Conservation (phyloP, 257 asterid species). For the Scutellaria galericulata region DNA sequence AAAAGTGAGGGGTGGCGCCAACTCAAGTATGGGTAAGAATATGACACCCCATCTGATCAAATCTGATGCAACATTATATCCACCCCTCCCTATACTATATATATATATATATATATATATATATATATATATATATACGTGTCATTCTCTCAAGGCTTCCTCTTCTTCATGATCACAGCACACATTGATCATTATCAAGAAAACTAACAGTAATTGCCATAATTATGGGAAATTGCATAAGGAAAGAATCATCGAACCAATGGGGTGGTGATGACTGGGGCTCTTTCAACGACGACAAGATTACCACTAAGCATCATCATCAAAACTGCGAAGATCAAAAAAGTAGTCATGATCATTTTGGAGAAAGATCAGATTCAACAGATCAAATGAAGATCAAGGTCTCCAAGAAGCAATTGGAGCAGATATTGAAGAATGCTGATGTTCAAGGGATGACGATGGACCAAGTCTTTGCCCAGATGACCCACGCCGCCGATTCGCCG, state of each 20-base stretch:
- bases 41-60: neutral
- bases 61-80: neutral
- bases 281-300: conserved; percentile 19
- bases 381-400: conserved; percentile 59
- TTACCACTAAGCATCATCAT: no score
- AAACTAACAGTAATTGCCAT: no score
- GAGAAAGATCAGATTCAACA: conserved; percentile 23
- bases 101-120: neutral
- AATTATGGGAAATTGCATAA: conserved; percentile 61
- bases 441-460: conserved; percentile 40
- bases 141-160: neutral
- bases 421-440: conserved; percentile 39
- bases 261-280: conserved; percentile 85
- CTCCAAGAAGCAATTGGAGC: conserved; percentile 56
- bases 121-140: neutral
- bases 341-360: neutral
- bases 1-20: conserved; percentile 21
- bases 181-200: neutral
- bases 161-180: neutral
- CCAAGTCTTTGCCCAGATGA: conserved; percentile 42
- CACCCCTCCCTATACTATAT: neutral
- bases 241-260: conserved; percentile 48
- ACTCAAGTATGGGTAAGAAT: conserved; percentile 9
- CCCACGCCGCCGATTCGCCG: neutral
- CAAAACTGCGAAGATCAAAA: conserved; percentile 6